Evolutionary conservation across 2,329 filamentous ascomycete genomes (phyloP).

Genomic region (Mycosphaerella arachidis): DNA sequence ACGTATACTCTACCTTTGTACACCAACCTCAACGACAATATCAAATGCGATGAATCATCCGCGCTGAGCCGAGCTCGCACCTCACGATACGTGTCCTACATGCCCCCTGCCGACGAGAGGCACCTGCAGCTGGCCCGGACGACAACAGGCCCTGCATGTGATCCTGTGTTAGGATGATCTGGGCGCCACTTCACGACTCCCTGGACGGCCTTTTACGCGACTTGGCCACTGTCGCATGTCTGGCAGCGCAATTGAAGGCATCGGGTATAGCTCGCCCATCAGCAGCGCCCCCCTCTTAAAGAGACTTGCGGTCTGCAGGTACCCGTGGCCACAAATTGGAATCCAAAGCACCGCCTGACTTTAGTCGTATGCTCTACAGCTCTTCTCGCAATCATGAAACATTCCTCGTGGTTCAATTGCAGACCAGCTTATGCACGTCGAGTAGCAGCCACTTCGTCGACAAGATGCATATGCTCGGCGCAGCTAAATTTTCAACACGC

Average conservation of each 20-base stretch:
- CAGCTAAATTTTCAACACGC: neutral
- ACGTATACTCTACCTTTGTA: neutral
- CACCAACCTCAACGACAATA: neutral
- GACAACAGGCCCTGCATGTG: neutral
- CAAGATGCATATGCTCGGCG: neutral
- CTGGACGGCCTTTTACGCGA: neutral
- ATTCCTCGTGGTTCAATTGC: neutral
- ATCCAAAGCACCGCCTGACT: neutral
- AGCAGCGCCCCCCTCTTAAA: neutral
- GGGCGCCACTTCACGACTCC: neutral
- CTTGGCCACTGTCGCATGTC: neutral
- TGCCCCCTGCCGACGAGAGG: neutral
- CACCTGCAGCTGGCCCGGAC: neutral
- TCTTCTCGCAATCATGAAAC: neutral
- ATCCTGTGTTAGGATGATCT: neutral
- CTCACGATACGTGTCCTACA: neutral
- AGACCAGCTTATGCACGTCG: neutral
- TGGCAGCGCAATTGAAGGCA: neutral
- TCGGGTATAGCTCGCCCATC: neutral
- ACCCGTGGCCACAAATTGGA: constrained; percentile 1
- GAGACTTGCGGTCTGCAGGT: constrained; percentile 6
- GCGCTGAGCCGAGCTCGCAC: neutral
- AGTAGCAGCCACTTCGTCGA: neutral
- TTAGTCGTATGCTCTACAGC: neutral
- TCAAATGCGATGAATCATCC: neutral